Conservation (phyloP, 2,329 filamentous ascomycete genomes). For the Aspergillus texensis region DNA sequence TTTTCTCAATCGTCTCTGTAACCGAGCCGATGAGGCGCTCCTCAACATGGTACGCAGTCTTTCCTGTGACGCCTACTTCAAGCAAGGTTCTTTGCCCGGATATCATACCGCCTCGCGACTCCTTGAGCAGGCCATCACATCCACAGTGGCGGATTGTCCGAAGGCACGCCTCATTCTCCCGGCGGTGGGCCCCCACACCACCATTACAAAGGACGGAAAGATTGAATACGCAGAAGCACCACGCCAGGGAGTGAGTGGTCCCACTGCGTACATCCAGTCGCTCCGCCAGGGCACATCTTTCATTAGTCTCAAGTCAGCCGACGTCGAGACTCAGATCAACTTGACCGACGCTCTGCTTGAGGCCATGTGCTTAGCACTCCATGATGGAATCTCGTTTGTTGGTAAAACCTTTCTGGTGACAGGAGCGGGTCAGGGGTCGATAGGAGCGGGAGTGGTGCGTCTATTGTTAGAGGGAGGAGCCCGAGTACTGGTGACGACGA, state of each 20-base stretch:
- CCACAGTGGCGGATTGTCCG: conserved; percentile 10
- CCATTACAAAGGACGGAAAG: conserved; percentile 97
- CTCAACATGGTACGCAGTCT: background rate
- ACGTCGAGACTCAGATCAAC: conserved; percentile 82
- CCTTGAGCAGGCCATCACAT: background rate
- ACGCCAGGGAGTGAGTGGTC: no score
- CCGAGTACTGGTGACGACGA: conserved; percentile 95
- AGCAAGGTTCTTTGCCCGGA: background rate
- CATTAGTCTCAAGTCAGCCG: conserved; percentile 81
- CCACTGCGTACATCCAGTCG: no score
- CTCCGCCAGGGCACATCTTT: background rate
- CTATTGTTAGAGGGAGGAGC: conserved; percentile 95
- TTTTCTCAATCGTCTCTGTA: background rate
- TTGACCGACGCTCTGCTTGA: conserved; percentile 70
- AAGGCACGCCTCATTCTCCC: conserved; percentile 11
- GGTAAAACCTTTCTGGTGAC: conserved; percentile 98
- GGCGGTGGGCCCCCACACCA: conserved; percentile 63
- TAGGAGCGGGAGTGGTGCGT: conserved; percentile 94
- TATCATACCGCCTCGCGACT: background rate
- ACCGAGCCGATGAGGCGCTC: background rate
- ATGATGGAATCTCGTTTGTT: conserved; percentile 8
- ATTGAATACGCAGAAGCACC: conserved; percentile 41
- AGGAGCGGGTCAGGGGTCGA: conserved; percentile 94
- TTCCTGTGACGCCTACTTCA: background rate
- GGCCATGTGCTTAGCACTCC: no score